Evolutionary conservation across 345 rosid species (phyloP).

Genomic region (Salix caprea): DNA sequence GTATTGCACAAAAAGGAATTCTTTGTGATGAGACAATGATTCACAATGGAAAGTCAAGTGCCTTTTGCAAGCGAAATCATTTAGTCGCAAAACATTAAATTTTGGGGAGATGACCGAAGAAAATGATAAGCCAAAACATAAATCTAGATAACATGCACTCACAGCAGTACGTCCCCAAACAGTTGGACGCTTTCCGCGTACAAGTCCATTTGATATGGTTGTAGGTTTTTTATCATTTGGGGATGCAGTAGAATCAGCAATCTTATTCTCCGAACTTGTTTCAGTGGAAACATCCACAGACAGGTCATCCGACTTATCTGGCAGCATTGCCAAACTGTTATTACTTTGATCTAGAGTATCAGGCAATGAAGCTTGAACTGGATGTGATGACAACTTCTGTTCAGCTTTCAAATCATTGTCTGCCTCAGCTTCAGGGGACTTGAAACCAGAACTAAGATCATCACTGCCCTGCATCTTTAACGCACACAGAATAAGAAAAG

Average conservation of each 20-base stretch:
- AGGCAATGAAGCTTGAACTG: conserved; percentile 27
- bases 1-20: neutral
- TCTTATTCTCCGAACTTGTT: conserved; percentile 27
- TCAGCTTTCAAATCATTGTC: conserved; percentile 21
- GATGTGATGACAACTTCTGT: conserved; percentile 35
- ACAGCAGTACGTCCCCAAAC: conserved; percentile 71
- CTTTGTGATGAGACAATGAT: conserved; percentile 4
- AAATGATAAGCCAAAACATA: conserved; percentile 1
- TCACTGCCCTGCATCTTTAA: conserved; percentile 44
- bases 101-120: conserved; percentile 2
- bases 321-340: conserved; percentile 7
- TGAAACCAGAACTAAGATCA: conserved; percentile 31
- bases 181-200: conserved; percentile 27
- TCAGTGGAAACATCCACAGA: conserved; percentile 20
- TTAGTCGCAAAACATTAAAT: neutral
- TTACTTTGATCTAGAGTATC: conserved; percentile 21
- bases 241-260: conserved; percentile 21
- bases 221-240: conserved; percentile 37
- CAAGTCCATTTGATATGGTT: conserved; percentile 37
- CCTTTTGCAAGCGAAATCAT: conserved; percentile 2
- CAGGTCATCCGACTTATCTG: conserved; percentile 29
- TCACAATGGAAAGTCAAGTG: neutral
- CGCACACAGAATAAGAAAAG: conserved; percentile 5
- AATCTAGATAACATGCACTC: conserved; percentile 35
- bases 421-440: conserved; percentile 38